These are phyloP conservation scores for Ophioceras dolichostomum DNA, from an alignment of 2,329 filamentous ascomycete genomes.

Conservation along the genomic window DNA sequence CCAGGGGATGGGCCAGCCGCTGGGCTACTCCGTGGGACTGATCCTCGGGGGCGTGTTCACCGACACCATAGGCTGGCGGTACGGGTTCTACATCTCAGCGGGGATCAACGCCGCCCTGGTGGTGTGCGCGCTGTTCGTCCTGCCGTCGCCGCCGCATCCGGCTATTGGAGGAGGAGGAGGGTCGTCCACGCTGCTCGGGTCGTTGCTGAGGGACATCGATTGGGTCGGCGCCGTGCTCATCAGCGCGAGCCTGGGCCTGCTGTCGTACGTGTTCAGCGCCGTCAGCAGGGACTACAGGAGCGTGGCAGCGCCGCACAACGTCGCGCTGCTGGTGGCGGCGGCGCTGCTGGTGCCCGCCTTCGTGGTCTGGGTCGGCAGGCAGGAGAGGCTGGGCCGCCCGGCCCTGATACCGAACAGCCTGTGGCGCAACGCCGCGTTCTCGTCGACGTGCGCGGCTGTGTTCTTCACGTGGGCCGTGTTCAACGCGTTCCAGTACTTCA, in stretches of 20 bases:
- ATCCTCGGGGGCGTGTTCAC: constrained; percentile 35
- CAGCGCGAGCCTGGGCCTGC: constrained; percentile 29
- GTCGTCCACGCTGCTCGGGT: constrained; percentile 7
- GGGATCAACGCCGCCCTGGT: constrained; percentile 22
- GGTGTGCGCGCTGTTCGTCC: constrained; percentile 19
- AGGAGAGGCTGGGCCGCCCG: constrained; percentile 29
- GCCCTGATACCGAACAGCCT: constrained; percentile 50
- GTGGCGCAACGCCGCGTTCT: constrained; percentile 45
- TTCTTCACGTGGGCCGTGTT: constrained; percentile 30
- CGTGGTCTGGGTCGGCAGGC: constrained; percentile 38
- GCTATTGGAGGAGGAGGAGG: constrained; percentile 6
- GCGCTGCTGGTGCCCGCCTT: constrained; percentile 33
- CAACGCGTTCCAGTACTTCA: constrained; percentile 32
- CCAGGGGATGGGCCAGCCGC: constrained; percentile 29
- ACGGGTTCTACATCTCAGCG: constrained; percentile 28
- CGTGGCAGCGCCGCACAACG: constrained; percentile 22
- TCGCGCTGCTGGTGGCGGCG: constrained; percentile 31
- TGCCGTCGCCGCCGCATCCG: constrained; percentile 16
- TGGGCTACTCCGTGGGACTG: constrained; percentile 37
- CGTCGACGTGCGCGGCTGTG: constrained; percentile 38
- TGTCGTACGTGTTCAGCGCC: constrained; percentile 40
- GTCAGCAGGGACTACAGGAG: background rate
- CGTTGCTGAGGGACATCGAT: constrained; percentile 31
- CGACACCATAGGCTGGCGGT: constrained; percentile 31
- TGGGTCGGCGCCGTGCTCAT: constrained; percentile 39